Conservation (phyloP, 169 alveolate genomes). For the Plasmodium reichenowi region DNA sequence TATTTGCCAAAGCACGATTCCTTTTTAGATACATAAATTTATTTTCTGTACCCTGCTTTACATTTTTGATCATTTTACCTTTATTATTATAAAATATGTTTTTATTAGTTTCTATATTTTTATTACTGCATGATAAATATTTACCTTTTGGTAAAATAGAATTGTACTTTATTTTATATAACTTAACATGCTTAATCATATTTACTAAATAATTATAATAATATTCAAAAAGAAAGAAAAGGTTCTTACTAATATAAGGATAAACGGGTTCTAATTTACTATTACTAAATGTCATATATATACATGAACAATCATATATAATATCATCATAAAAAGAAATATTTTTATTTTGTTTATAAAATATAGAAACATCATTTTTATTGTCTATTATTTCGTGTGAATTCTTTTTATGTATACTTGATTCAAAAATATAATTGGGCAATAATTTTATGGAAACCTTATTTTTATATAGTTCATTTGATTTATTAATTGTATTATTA, state of each 20-base stretch:
- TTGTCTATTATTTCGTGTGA: not conserved
- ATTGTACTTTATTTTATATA: not conserved
- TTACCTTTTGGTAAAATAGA: not conserved
- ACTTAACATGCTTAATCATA: not conserved
- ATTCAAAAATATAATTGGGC: too few relatives aligned
- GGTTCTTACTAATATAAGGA: conserved; percentile 39
- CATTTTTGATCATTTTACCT: not conserved
- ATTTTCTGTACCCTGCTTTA: not conserved
- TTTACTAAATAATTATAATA: conserved; percentile 31
- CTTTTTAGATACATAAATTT: not conserved
- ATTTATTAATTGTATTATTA: not conserved
- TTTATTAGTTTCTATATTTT: not conserved
- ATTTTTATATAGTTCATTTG: too few relatives aligned
- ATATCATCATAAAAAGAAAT: not conserved
- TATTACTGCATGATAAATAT: not conserved
- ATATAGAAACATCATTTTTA: not conserved
- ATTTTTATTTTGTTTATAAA: not conserved
- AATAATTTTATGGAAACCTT: too few relatives aligned
- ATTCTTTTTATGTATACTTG: too few relatives aligned
- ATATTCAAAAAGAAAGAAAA: conserved; percentile 63
- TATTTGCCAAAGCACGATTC: not conserved
- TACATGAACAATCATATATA: conserved; percentile 9
- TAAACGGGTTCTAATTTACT: conserved; percentile 59
- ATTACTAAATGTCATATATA: conserved; percentile 47
- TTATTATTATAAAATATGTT: not conserved